Evolutionary conservation across 768 basidiomycete genomes (phyloP).

Genomic region (Suillus plorans): DNA sequence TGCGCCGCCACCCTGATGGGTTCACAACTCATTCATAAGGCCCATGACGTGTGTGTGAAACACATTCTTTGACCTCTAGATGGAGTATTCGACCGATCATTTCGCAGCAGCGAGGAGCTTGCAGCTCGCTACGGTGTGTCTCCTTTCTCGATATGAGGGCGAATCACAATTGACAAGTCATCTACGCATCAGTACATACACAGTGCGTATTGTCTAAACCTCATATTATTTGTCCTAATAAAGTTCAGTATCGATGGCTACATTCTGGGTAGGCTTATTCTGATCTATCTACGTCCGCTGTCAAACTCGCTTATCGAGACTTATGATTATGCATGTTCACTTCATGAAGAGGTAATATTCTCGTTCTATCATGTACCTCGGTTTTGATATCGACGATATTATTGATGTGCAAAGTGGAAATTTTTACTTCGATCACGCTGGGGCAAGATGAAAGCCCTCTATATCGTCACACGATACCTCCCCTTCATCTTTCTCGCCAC

Average conservation of each 20-base stretch:
- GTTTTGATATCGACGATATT: not conserved
- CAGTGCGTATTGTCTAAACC: not conserved
- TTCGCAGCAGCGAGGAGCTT: not conserved
- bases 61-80: not conserved
- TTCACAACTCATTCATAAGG: no score
- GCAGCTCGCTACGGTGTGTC: not conserved
- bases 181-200: not conserved
- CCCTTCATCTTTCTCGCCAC: not conserved
- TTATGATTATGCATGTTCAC: not conserved
- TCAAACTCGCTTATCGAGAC: not conserved
- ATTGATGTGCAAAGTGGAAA: not conserved
- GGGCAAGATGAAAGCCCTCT: not conserved
- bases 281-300: not conserved
- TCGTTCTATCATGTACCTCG: not conserved
- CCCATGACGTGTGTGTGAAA: no score
- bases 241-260: not conserved
- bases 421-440: not conserved
- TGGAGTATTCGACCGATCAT: not conserved
- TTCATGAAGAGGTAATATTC: not conserved
- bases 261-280: not conserved
- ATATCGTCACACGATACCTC: not conserved
- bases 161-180: not conserved
- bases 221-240: not conserved
- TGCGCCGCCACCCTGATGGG: no score
- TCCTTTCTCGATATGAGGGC: not conserved